Conservation (phyloP, 768 basidiomycete genomes). For the Tricholoma furcatifolium region DNA sequence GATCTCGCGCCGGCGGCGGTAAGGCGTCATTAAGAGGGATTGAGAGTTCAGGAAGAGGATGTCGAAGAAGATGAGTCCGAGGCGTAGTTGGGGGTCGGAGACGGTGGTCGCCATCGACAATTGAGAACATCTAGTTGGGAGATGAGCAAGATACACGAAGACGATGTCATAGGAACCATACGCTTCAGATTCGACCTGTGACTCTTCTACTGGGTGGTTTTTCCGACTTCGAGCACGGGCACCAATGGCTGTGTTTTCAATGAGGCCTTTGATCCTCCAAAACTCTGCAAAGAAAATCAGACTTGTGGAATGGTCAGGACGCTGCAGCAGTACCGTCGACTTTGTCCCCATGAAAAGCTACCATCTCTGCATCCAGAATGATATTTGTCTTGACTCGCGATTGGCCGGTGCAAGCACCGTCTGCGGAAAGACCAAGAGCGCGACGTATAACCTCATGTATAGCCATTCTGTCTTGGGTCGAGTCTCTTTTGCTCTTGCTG, state of each 20-base stretch:
- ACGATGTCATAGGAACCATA: slow-evolving; percentile 2
- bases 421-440: slow-evolving; percentile 46
- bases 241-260: slow-evolving; percentile 58
- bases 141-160: neutral
- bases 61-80: slow-evolving; percentile 89
- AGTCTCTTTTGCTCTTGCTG: slow-evolving; percentile 86
- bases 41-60: slow-evolving; percentile 66
- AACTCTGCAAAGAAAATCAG: slow-evolving; percentile 53
- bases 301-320: neutral
- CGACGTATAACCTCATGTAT: slow-evolving; percentile 60
- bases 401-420: slow-evolving; percentile 6
- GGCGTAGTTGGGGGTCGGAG: slow-evolving; percentile 42
- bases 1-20: slow-evolving; percentile 54
- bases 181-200: slow-evolving; percentile 9
- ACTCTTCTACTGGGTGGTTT: slow-evolving; percentile 8
- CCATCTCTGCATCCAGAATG: slow-evolving; percentile 85
- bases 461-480: slow-evolving; percentile 72
- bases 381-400: slow-evolving; percentile 36
- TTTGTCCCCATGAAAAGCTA: slow-evolving; percentile 66
- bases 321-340: slow-evolving; percentile 62
- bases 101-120: slow-evolving; percentile 31
- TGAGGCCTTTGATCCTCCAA: slow-evolving; percentile 65
- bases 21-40: slow-evolving; percentile 55
- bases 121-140: slow-evolving; percentile 23
- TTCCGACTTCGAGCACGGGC: slow-evolving; percentile 42